Base-by-base conservation (phyloP, 2,329 filamentous ascomycete genomes). In the Apiospora saccharicola region DNA sequence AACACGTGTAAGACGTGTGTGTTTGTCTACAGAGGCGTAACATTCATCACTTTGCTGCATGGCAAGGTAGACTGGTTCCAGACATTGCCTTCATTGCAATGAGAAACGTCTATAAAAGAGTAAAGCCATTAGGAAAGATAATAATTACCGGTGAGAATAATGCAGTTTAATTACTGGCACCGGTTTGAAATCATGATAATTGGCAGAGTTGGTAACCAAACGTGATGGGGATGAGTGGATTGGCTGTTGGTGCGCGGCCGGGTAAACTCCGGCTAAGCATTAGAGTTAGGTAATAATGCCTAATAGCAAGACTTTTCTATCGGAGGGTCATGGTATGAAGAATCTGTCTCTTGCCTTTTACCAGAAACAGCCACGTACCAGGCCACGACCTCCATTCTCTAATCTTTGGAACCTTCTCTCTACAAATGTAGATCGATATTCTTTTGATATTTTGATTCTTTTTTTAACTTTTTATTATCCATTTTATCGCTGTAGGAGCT, bases 291-390 rank as follows among this genome's bases (percentile, higher is more conserved):
- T 44, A 8, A 69, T 69, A 49, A 8, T 2, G 0, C 26, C 16
- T 49, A 69, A 49, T 69, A 49, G 22, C 24, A 37, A 8, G 10
- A 14, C 2, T 24, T 7, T 43, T 69, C 30, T 37, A 61, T 22
- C 67, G 44, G 67, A 69, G 67, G 67, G 67, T 69, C 67, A 69
- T 69, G 44, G 67, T 69, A 46, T 49, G 68, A 67, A 51, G 41
- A 47, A 64, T 69, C 61, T 69, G 24, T 69, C 71, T 72, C 71
- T 72, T 72, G 71, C 71, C 71, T 72, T 72, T 72, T 72, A 72
- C 71, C 71, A 72, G 71, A 72, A 57, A 69, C 24, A 49, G 53
- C 71, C 41, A 57, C 44, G 67, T 34, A 57, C 34, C 41, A 69
- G 64, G 61, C 57, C 71, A 64, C 44, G 34, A 57, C 64, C 68